phyloP scores from a whole-genome alignment of 2,329 filamentous ascomycete species.

The Phaeosphaeria sp. region DNA sequence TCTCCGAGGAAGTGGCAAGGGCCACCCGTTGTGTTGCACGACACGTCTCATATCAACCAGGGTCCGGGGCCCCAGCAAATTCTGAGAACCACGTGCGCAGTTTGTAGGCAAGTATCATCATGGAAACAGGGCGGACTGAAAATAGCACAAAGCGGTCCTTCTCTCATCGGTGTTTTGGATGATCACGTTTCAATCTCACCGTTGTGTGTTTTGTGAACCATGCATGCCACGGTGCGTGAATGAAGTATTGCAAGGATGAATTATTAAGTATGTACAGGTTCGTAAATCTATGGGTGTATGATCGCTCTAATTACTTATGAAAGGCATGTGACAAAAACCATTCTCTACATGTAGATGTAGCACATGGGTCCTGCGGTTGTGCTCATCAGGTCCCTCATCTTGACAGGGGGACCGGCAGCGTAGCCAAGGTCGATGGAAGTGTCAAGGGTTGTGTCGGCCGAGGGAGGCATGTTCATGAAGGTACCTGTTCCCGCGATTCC shows the following conservation, averaged over 20 bases:
- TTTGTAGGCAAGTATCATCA: background rate
- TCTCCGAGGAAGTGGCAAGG: background rate
- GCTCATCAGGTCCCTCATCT: slow-evolving; percentile 38
- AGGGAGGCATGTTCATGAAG: slow-evolving; percentile 53
- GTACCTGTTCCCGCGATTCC: slow-evolving; percentile 55
- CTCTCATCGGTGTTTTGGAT: background rate
- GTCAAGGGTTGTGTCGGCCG: slow-evolving; percentile 55
- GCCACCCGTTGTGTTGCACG: background rate
- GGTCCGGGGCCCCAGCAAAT: background rate
- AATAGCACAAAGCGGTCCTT: background rate
- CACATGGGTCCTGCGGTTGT: slow-evolving; percentile 44
- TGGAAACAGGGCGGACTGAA: background rate
- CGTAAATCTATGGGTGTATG: background rate
- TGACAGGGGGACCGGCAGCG: slow-evolving; percentile 29
- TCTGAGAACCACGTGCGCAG: background rate
- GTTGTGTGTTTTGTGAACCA: background rate
- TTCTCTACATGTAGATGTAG: slow-evolving; percentile 38
- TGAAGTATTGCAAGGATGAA: background rate
- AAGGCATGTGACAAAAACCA: background rate
- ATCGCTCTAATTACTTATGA: background rate
- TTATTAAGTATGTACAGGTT: background rate
- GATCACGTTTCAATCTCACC: background rate
- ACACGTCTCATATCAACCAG: background rate
- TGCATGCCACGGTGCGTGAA: background rate
- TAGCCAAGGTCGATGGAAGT: slow-evolving; percentile 51